Base-by-base conservation (phyloP, 768 basidiomycete species). In the Russula abietina region DNA sequence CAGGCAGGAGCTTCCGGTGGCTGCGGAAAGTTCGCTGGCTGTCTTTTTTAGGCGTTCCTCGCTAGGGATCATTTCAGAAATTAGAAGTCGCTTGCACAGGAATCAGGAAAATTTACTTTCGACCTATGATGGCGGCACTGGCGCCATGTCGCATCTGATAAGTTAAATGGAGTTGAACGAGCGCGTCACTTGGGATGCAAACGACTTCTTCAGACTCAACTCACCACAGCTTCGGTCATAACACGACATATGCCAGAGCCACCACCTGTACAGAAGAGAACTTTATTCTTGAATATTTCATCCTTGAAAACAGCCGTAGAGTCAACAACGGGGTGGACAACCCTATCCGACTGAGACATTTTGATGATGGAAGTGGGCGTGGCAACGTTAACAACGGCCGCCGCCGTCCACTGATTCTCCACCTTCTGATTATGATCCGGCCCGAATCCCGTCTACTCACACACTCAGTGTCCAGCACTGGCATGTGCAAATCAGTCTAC, bases 221-320 rank as follows among this genome's bases (percentile, higher is more conserved):
- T 54, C 73, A 94, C 91, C 70, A 96, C 78, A 24, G 86, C 82
- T 70, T 91, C 84, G 39, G 89, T 89, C 88, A 96, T 94, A 54
- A 77, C 83, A 68, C 87, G 87, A 77, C 94, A 93, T 75, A 99
- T 98, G 17, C 95, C 96, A 62, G 91, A 91, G 2, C 89, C 89
- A 17, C 93, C 94, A 41, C 93, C 94, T 0, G 93, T 96, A 75
- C 89, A 93, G 75, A 92, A 90, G 4, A 91, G 77, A 24, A 95
- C 91, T 72, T 95, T 97, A 64, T 89, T 93, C 65, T 86, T 84
- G 83, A 96, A 96, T 33, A 98, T 80, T 66, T 90, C 87, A 1
- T 76, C 70, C 68, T 84, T 86, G 81, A 96, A 98, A 59, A 89
- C 76, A 46, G 81, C 69, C 0, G 78, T 80, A 0, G 88, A 89